Conservation (phyloP, 192 early-diverging fungal species). For the Coemansia sp. region DNA sequence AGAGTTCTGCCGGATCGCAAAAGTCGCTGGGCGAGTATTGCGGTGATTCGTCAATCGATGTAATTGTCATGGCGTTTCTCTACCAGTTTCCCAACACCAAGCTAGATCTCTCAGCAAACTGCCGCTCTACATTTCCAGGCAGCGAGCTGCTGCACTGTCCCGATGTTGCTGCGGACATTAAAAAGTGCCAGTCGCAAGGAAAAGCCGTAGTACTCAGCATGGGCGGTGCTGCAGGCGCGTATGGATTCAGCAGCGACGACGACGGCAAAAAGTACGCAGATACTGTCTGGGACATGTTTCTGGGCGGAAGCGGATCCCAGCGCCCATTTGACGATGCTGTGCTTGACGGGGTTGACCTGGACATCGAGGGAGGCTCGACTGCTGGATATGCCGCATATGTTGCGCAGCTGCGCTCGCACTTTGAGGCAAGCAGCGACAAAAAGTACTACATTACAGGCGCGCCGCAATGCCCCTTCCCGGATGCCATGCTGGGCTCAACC, state of each 20-base stretch:
- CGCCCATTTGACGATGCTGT: constrained; percentile 63
- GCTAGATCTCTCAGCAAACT: constrained; percentile 60
- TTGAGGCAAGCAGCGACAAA: constrained; percentile 47
- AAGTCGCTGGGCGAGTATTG: constrained; percentile 59
- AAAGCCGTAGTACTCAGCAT: constrained; percentile 63
- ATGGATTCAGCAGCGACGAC: constrained; percentile 53
- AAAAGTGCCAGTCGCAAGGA: constrained; percentile 64
- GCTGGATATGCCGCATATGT: constrained; percentile 56
- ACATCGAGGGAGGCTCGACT: constrained; percentile 58
- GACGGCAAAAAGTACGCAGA: constrained; percentile 57
- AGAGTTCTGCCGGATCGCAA: constrained; percentile 51
- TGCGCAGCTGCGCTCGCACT: constrained; percentile 49
- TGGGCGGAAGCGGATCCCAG: constrained; percentile 58
- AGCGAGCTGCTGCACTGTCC: constrained; percentile 60
- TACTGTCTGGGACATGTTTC: constrained; percentile 60
- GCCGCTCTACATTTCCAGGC: constrained; percentile 55
- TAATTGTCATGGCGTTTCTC: constrained; percentile 61
- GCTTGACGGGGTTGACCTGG: constrained; percentile 63
- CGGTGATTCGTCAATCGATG: constrained; percentile 58
- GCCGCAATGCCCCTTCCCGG: constrained; percentile 65
- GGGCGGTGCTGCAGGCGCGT: constrained; percentile 65
- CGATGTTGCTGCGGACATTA: constrained; percentile 60
- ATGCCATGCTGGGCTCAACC: constrained; percentile 57
- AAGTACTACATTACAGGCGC: constrained; percentile 60
- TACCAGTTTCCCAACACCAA: constrained; percentile 57